Evolutionary conservation across 495 filamentous ascomycete species (phyloP).

Genomic region (Collariella sp.): DNA sequence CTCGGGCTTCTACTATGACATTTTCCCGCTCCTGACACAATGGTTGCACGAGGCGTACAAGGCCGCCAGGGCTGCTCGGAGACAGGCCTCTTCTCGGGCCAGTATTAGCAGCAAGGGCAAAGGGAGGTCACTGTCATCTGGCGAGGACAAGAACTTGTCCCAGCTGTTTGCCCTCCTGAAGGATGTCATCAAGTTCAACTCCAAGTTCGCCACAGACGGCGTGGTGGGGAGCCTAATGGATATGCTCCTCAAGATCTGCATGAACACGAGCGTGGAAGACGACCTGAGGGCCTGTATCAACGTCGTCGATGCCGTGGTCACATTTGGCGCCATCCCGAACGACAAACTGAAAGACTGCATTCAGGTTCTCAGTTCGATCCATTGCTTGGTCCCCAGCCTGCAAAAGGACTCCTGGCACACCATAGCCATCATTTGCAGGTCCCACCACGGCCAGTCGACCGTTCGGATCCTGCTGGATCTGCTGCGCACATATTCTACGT

Average conservation of each 20-base stretch:
- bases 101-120: slow-evolving; percentile 27
- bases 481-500: slow-evolving; percentile 43
- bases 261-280: slow-evolving; percentile 57
- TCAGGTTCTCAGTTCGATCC: slow-evolving; percentile 73
- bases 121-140: slow-evolving; percentile 41
- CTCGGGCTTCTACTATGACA: slow-evolving; percentile 54
- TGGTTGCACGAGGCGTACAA: slow-evolving; percentile 52
- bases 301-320: slow-evolving; percentile 71
- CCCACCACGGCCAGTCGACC: slow-evolving; percentile 66
- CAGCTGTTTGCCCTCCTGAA: slow-evolving; percentile 64
- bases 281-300: slow-evolving; percentile 70
- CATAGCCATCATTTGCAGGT: slow-evolving; percentile 67
- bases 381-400: slow-evolving; percentile 61
- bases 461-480: slow-evolving; percentile 57
- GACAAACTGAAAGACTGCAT: slow-evolving; percentile 59
- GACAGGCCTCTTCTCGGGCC: slow-evolving; percentile 26
- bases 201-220: slow-evolving; percentile 59
- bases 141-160: slow-evolving; percentile 60
- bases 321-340: slow-evolving; percentile 67
- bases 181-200: slow-evolving; percentile 79
- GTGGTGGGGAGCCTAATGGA: slow-evolving; percentile 60
- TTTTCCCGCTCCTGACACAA: slow-evolving; percentile 48
- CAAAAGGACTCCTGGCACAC: slow-evolving; percentile 67
- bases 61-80: slow-evolving; percentile 43
- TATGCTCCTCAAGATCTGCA: slow-evolving; percentile 62